Base-by-base conservation (phyloP, 1,284 basidiomycete species). In the Peniophora sp. region DNA sequence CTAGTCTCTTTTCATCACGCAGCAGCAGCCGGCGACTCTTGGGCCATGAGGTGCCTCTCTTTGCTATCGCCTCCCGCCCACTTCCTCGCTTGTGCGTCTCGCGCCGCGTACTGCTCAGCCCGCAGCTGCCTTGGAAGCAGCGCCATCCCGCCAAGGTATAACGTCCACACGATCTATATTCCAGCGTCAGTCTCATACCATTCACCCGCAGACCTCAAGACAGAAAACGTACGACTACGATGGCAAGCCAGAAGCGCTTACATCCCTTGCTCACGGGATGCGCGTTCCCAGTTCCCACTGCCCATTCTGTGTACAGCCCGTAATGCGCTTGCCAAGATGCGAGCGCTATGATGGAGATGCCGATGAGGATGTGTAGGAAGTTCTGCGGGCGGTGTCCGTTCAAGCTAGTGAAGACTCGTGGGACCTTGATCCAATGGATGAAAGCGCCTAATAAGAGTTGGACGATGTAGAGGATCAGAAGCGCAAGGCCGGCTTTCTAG, bases 101-200 rank as follows among this genome's bases (percentile, higher is more conserved):
- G n/a, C n/a, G n/a, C n/a, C n/a, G n/a, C n/a, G n/a, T n/a, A n/a
- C n/a, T n/a, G n/a, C n/a, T n/a, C n/a, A n/a, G n/a, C n/a, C n/a
- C n/a, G n/a, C n/a, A 69, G 68, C 58, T 79, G 77, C 17, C 71
- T 66, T 39, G 72, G 75, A 17, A 78, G 57, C 3, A 77, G 59
- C 3, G 58, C 63, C 55, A 75, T 56, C 3, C 76, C 77, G 19
- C 66, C 51, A 27, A 59, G 58, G 55, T 77, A 79, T 12, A 78
- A 58, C 2, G 63, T 61, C 71, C 75, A 78, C 59, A 78, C 76
- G 25, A 75, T 54, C 77, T 79, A 41, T 52, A 36, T 36, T n/a
- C 10, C 34, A 36, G 10, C 34, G 34, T 36, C 10, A 36, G 34
- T n/a, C 10, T 10, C 34, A n/a, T n/a, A n/a, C 10, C 34, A 10